Conservation (phyloP, 2,329 filamentous ascomycete species). For the Rachicladosporium sp. region DNA sequence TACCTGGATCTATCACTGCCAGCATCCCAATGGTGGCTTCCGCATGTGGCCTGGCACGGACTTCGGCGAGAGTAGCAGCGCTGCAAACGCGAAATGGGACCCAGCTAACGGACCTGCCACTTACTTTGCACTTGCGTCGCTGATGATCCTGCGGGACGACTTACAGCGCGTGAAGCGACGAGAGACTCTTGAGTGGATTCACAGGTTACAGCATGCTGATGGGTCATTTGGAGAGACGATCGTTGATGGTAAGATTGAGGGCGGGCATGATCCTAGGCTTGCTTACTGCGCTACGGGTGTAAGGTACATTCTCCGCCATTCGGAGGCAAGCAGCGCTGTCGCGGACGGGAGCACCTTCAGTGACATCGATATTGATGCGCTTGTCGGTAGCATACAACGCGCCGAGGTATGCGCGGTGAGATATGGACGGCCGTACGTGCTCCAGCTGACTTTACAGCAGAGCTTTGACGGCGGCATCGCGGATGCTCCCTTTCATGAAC, state of each 20-base stretch:
- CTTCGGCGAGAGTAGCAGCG: constrained; percentile 35
- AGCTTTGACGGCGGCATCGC: constrained; percentile 77
- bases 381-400: constrained; percentile 58
- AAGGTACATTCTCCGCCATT: constrained; percentile 59
- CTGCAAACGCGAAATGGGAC: constrained; percentile 50
- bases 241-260: constrained; percentile 50
- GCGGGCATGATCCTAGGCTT: constrained; percentile 74
- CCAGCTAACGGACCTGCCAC: constrained; percentile 79
- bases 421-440: background rate
- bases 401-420: constrained; percentile 32
- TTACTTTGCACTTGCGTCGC: constrained; percentile 69
- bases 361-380: constrained; percentile 61
- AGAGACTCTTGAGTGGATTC: constrained; percentile 62
- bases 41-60: constrained; percentile 66
- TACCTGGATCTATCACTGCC: constrained; percentile 74
- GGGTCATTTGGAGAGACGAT: constrained; percentile 86
- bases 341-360: constrained; percentile 44
- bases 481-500: constrained; percentile 66
- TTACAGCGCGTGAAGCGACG: constrained; percentile 50
- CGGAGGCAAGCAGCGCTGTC: constrained; percentile 37
- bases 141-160: constrained; percentile 55
- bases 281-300: constrained; percentile 75
- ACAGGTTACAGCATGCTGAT: constrained; percentile 61
- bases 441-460: constrained; percentile 34
- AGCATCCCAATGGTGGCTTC: constrained; percentile 79